These are phyloP conservation scores for Drechslerella stenobrocha DNA, from an alignment of 2,329 filamentous ascomycete genomes.

Conservation along the genomic window DNA sequence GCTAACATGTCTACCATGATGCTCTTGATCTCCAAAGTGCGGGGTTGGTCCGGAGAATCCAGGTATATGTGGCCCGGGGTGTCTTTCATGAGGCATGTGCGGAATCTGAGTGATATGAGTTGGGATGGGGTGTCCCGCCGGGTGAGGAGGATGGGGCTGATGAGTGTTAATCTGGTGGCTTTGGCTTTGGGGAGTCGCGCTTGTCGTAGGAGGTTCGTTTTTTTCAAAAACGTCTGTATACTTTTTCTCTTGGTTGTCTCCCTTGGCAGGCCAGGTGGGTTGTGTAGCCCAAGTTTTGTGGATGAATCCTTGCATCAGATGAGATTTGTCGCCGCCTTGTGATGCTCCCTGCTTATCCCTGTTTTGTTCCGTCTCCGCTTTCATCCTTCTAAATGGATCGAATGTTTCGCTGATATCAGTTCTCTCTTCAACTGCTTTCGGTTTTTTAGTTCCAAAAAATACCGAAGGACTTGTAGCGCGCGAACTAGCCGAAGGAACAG, in stretches of 20 bases:
- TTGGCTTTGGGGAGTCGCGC: constrained; percentile 71
- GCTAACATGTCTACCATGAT: constrained; percentile 26
- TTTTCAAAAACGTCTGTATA: constrained; percentile 80
- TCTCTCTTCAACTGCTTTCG: constrained; percentile 63
- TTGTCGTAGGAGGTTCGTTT: constrained; percentile 61
- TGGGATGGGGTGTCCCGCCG: constrained; percentile 63
- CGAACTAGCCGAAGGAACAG: constrained; percentile 57
- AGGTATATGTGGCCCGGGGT: constrained; percentile 56
- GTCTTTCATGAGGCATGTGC: constrained; percentile 76
- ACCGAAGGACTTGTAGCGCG: constrained; percentile 59
- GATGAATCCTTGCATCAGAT: constrained; percentile 62
- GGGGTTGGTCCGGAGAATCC: constrained; percentile 60
- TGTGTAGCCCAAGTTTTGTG: constrained; percentile 68
- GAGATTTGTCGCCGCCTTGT: constrained; percentile 74
- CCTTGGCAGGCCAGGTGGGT: constrained; percentile 77
- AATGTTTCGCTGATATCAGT: constrained; percentile 63
- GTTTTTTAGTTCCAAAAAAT: constrained; percentile 73
- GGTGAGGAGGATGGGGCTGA: constrained; percentile 68
- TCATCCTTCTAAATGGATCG: constrained; percentile 70
- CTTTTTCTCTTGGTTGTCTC: constrained; percentile 73
- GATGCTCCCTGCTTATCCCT: constrained; percentile 67
- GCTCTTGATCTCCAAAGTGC: constrained; percentile 75
- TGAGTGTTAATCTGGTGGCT: constrained; percentile 72
- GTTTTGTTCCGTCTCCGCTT: constrained; percentile 56
- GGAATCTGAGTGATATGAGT: constrained; percentile 71